A percentile compares a stretch with the other conserved stretches of the same genome.
phyloP scores from a whole-genome alignment of 768 basidiomycete species.

The Podaxis sp. region DNA sequence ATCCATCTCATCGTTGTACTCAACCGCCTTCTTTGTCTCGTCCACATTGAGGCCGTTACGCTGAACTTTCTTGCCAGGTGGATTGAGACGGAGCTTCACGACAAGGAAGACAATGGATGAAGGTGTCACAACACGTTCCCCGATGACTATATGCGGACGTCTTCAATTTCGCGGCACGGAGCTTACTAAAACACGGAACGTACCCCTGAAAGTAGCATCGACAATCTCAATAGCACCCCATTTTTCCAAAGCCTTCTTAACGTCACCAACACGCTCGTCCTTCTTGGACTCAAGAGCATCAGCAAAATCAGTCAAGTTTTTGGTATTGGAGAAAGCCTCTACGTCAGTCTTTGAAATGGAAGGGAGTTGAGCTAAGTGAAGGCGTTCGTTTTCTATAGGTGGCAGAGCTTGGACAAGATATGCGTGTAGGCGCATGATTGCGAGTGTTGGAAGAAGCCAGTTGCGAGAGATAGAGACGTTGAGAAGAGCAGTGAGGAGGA shows the following conservation, averaged over 20 bases:
- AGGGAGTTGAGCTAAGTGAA: slow-evolving; percentile 73
- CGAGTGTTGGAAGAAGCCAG: slow-evolving; percentile 80
- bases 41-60: slow-evolving; percentile 41
- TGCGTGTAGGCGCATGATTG: slow-evolving; percentile 78
- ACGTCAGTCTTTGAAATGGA: slow-evolving; percentile 55
- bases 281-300: slow-evolving; percentile 44
- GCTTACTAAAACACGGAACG: slow-evolving; percentile 13
- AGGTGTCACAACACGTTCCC: slow-evolving; percentile 83
- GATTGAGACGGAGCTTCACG: slow-evolving; percentile 73
- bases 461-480: slow-evolving; percentile 81
- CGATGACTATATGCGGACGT: slow-evolving; percentile 57
- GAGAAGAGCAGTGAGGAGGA: slow-evolving; percentile 74
- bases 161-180: background rate
- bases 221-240: slow-evolving; percentile 80
- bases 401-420: slow-evolving; percentile 80
- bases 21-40: slow-evolving; percentile 41
- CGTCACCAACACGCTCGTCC: slow-evolving; percentile 44
- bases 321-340: slow-evolving; percentile 28
- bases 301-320: slow-evolving; percentile 43
- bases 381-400: slow-evolving; percentile 42
- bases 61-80: slow-evolving; percentile 36
- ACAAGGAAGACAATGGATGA: slow-evolving; percentile 84
- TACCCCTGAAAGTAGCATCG: slow-evolving; percentile 84
- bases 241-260: slow-evolving; percentile 59
- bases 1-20: slow-evolving; percentile 57